Base-by-base conservation (phyloP, 768 basidiomycete genomes). In the Sarcodon aspratus region DNA sequence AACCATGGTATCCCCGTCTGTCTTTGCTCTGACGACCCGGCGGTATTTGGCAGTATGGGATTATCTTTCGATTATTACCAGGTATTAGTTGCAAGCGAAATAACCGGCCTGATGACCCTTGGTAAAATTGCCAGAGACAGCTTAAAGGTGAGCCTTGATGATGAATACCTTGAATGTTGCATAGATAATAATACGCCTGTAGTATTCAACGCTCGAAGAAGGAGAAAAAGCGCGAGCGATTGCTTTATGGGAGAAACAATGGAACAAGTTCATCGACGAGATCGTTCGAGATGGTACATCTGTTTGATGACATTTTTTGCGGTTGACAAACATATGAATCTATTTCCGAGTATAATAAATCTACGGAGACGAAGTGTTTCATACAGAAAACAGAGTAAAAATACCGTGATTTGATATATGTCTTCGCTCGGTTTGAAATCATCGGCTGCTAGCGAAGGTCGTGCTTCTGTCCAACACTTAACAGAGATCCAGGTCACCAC, bases 61-160 rank as follows among this genome's bases (percentile, higher is more conserved):
- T 68, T 89, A 6, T 79, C 82, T 0, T 89, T 75, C 58, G 86
- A 89, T 62, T 88, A 79, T 61, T 89, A 74, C 62, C 86, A 88
- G 69, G 80, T 86, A 33, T 61, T 87, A n/a, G 79, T 76, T 17
- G 67, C 79, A 1, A 84, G 80, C 50, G 84, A 86, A 57, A 57
- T 82, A 21, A 79, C 75, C 8, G 81, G 82, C 12, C 62, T 89
- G 12, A 67, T 71, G 36, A 81, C 80, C 15, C 66, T 87, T 2
- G 74, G 76, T 0, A 69, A 76, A 47, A 64, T 85, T 10, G 82
- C 83, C 1, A 71, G 78, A 36, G 79, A 85, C 52, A 85, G 82
- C 57, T 65, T 85, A 46, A 66, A 70, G 71, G 83, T 79, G 48
- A 42, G 54, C 48, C n/a, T 6, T 4, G 7, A 7, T 31, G 21